Evolutionary conservation across 768 basidiomycete genomes (phyloP).

Genomic region (Podaxis sp.): DNA sequence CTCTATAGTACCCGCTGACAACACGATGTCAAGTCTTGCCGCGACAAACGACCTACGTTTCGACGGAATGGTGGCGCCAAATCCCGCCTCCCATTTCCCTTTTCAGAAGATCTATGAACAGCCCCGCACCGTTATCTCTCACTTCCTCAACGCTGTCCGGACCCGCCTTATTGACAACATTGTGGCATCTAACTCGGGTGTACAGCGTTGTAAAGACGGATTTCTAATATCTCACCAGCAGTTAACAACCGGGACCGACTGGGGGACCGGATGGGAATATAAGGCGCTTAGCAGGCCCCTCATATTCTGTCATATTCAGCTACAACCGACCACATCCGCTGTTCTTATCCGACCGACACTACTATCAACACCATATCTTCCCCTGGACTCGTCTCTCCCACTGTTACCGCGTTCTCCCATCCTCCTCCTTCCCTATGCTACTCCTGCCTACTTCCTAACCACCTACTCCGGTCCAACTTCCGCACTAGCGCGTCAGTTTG

Average conservation of each 20-base stretch:
- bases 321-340: slow-evolving; percentile 39
- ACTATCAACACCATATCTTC: slow-evolving; percentile 55
- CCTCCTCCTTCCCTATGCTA: slow-evolving; percentile 65
- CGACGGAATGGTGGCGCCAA: slow-evolving; percentile 40
- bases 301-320: slow-evolving; percentile 58
- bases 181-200: slow-evolving; percentile 34
- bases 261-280: slow-evolving; percentile 67
- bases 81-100: slow-evolving; percentile 1
- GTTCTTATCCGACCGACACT: slow-evolving; percentile 69
- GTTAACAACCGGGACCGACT: slow-evolving; percentile 34
- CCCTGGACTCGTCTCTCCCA: slow-evolving; percentile 44
- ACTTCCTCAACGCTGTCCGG: slow-evolving; percentile 67
- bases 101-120: slow-evolving; percentile 20
- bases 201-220: slow-evolving; percentile 55
- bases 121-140: slow-evolving; percentile 34
- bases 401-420: slow-evolving; percentile 65
- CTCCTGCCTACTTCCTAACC: slow-evolving; percentile 73
- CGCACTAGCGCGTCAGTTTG: slow-evolving; percentile 61
- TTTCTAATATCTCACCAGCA: slow-evolving; percentile 50
- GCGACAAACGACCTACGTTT: slow-evolving; percentile 40
- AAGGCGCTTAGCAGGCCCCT: slow-evolving; percentile 55
- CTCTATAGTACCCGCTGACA: slow-evolving; percentile 35
- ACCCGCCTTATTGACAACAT: slow-evolving; percentile 54
- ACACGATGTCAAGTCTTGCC: slow-evolving; percentile 5
- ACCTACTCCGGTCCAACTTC: slow-evolving; percentile 68